Conservation (phyloP, 1,284 basidiomycete species). For the Cutaneotrichosporon arboriforme region DNA sequence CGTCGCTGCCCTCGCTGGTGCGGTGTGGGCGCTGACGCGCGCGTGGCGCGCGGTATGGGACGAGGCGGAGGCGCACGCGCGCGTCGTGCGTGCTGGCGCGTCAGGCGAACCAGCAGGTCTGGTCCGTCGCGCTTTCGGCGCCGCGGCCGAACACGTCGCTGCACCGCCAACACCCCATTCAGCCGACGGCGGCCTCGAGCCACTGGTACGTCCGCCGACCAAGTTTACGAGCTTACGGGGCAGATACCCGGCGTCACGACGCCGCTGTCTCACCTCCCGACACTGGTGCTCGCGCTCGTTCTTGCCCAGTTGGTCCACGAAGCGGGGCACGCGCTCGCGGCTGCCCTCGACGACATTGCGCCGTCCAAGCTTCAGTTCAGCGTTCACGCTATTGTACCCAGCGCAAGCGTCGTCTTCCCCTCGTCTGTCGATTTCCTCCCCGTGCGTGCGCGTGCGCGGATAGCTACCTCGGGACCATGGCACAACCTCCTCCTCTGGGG, state of each 20-base stretch:
- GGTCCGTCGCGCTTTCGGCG: constrained; percentile 7
- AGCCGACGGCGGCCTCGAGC: constrained; percentile 25
- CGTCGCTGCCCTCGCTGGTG: constrained; percentile 13
- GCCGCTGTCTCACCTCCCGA: constrained; percentile 39
- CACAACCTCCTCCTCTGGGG: constrained; percentile 40
- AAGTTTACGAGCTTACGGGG: not conserved
- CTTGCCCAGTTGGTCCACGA: constrained; percentile 45
- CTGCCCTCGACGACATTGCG: constrained; percentile 36
- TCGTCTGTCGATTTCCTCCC: constrained; percentile 28
- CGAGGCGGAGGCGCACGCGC: constrained; percentile 27
- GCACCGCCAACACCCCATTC: constrained; percentile 3
- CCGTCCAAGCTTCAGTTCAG: constrained; percentile 30
- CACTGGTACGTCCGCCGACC: constrained; percentile 30
- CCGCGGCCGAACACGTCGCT: not conserved
- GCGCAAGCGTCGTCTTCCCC: constrained; percentile 38
- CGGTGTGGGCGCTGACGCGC: constrained; percentile 23
- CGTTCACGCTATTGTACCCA: constrained; percentile 33
- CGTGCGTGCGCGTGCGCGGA: constrained; percentile 31
- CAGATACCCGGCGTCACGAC: constrained; percentile 46
- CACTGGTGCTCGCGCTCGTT: constrained; percentile 36
- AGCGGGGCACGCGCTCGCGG: constrained; percentile 40
- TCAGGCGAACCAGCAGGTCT: not conserved
- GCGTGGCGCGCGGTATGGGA: constrained; percentile 33
- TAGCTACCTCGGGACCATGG: constrained; percentile 41
- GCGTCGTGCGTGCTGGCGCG: constrained; percentile 1